phyloP scores from a whole-genome alignment of 306 rosid species.

The Amphicarpaea edgeworthii region DNA sequence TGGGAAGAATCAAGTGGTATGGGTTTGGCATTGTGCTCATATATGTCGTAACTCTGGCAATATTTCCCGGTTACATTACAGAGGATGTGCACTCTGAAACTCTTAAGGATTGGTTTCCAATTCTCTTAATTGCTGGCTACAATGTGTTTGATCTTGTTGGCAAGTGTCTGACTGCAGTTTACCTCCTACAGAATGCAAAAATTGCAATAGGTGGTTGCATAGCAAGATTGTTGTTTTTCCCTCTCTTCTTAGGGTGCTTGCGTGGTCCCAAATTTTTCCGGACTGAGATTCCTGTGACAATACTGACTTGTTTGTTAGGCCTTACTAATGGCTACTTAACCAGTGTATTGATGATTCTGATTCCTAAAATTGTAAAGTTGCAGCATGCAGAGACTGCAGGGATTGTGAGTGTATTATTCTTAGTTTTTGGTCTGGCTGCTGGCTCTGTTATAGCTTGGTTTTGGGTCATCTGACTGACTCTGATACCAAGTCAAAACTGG shows the following conservation, averaged over 20 bases:
- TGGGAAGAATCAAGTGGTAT: constrained; percentile 79
- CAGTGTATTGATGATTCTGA: constrained; percentile 83
- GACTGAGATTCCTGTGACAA: constrained; percentile 77
- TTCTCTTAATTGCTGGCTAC: constrained; percentile 72
- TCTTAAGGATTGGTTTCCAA: constrained; percentile 85
- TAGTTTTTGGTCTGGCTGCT: constrained; percentile 75
- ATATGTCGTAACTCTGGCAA: constrained; percentile 81
- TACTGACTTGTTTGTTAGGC: constrained; percentile 80
- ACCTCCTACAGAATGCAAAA: constrained; percentile 67
- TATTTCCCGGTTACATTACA: constrained; percentile 91
- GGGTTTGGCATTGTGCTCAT: constrained; percentile 73
- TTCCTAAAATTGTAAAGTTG: constrained; percentile 75
- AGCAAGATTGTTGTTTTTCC: constrained; percentile 75
- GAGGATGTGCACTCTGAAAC: constrained; percentile 88
- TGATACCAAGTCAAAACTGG: constrained; percentile 19
- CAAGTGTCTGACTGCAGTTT: constrained; percentile 73
- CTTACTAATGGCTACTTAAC: constrained; percentile 90
- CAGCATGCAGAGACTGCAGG: constrained; percentile 92
- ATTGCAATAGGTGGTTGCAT: constrained; percentile 68
- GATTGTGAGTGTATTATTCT: constrained; percentile 70
- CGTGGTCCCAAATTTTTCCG: constrained; percentile 84
- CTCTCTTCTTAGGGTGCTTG: constrained; percentile 83
- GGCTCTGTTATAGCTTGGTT: constrained; percentile 91
- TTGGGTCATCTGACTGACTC: constrained; percentile 69
- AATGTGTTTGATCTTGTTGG: constrained; percentile 93